phyloP scores from a whole-genome alignment of 768 basidiomycete genomes.

The Coprinellus micaceus region DNA sequence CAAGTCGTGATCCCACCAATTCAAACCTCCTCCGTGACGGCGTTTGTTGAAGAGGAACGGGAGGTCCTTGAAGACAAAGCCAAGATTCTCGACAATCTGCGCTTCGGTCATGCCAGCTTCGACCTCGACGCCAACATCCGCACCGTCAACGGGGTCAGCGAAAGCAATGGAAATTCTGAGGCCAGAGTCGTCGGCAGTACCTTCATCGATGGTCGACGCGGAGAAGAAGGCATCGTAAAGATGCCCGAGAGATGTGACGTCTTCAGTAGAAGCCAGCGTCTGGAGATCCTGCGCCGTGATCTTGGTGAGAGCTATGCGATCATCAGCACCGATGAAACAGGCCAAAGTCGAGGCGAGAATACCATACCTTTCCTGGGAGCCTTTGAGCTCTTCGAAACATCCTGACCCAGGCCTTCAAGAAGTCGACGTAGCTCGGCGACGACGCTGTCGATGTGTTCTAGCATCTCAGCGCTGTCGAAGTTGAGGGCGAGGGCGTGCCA shows the following conservation, averaged over 20 bases:
- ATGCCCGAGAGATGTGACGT: background rate
- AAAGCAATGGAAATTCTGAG: background rate
- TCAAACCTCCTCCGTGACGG: slow-evolving; percentile 4
- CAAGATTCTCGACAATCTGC: slow-evolving; percentile 5
- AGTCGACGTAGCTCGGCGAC: no score
- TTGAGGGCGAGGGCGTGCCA: no score
- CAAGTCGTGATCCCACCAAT: slow-evolving; percentile 9
- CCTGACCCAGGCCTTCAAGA: no score
- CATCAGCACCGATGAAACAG: no score
- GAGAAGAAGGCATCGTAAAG: background rate
- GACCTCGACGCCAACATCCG: background rate
- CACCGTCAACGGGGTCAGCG: background rate
- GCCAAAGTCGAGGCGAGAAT: no score
- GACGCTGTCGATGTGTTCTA: no score
- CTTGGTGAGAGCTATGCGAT: background rate
- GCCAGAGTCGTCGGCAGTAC: background rate
- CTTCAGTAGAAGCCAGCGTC: background rate
- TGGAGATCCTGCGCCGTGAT: background rate
- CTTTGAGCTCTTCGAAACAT: no score
- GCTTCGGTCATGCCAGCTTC: background rate
- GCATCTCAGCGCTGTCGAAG: no score
- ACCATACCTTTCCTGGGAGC: no score
- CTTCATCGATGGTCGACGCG: background rate
- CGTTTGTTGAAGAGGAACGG: slow-evolving; percentile 14
- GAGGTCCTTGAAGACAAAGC: slow-evolving; percentile 3